These are phyloP conservation scores for Strobilomyces echinocephalus DNA, from an alignment of 768 basidiomycete genomes.

Conservation along the genomic window DNA sequence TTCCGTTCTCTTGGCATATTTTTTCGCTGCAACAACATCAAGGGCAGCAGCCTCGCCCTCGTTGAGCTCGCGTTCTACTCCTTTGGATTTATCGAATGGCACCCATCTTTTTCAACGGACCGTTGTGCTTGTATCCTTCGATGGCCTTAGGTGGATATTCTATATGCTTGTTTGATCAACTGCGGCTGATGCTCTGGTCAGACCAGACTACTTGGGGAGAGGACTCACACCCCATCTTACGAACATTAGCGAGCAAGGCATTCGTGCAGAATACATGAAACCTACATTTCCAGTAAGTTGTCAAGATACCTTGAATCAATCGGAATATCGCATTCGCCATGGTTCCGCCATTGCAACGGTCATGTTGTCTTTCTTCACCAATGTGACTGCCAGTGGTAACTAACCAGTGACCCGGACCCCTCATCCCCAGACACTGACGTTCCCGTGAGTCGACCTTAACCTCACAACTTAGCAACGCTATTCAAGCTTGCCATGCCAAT, in stretches of 20 bases:
- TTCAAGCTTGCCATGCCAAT: neutral
- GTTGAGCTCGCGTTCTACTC: neutral
- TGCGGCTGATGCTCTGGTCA: constrained; percentile 12
- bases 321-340: too few relatives aligned
- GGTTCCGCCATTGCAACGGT: neutral
- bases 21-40: neutral
- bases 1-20: constrained; percentile 6
- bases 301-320: too few relatives aligned
- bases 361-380: too few relatives aligned
- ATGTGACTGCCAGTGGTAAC: too few relatives aligned
- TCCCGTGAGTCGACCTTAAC: constrained; percentile 59
- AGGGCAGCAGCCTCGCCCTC: neutral
- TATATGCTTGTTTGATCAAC: neutral
- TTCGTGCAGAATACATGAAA: constrained; percentile 76
- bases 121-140: constrained; percentile 80
- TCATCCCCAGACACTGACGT: constrained; percentile 81
- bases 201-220: constrained; percentile 76
- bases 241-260: constrained; percentile 67
- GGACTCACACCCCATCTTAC: constrained; percentile 76
- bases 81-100: constrained; percentile 56
- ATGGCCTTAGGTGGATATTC: constrained; percentile 47
- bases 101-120: constrained; percentile 75
- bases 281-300: constrained; percentile 75
- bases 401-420: neutral
- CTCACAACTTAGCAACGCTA: neutral